Base-by-base conservation (phyloP, 495 filamentous ascomycete genomes). In the Echria macrotheca region DNA sequence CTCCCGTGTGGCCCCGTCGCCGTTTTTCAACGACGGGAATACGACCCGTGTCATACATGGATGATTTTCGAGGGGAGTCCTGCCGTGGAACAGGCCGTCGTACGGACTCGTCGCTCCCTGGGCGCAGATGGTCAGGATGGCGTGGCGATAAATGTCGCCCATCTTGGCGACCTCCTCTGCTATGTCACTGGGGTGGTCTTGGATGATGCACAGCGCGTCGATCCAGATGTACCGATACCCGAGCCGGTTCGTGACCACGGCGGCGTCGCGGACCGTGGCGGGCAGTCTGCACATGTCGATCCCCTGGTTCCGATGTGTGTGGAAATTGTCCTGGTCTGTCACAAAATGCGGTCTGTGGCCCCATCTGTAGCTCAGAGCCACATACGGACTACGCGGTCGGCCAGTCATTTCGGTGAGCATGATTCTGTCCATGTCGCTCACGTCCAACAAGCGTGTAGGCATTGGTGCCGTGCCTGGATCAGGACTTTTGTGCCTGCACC, bases 201-300 rank as follows among this genome's bases (percentile, higher is more conserved):
- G 57, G 26, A 59, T 39, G 18, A 59, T 66, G 56, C 67, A 69
- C 1, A 69, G 47, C 3, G 52, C 49, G 37, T 66, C 67, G 28
- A 69, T 66, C 67, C 69, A 72, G 14, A 72, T 43, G 41, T 64
- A 68, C 4, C 32, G 42, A 23, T 60, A 25, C 7, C 59, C 58
- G 0, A 68, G 53, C 5, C 26, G 17, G 18, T 43, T 41, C 5
- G 60, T 52, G 6, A 64, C 51, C 4, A 49, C 26, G 8, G 62
- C 52, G 0, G 60, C 61, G 31, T 66, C 52, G 22, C 44, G 37
- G 37, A 66, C 60, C 12, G 53, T 59, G 9, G 23, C 14, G 2
- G 63, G 61, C 7, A 68, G 44, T 7, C 5, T 10, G 11, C 17
- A 9, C 0, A 29, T 12, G 4, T 36, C n/a, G 10, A 60, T 46